Evolutionary conservation across 768 basidiomycete genomes (phyloP), one percentile per base, ranked within the genome.

Genomic region (Leccinum olivaceopallidum): DNA sequence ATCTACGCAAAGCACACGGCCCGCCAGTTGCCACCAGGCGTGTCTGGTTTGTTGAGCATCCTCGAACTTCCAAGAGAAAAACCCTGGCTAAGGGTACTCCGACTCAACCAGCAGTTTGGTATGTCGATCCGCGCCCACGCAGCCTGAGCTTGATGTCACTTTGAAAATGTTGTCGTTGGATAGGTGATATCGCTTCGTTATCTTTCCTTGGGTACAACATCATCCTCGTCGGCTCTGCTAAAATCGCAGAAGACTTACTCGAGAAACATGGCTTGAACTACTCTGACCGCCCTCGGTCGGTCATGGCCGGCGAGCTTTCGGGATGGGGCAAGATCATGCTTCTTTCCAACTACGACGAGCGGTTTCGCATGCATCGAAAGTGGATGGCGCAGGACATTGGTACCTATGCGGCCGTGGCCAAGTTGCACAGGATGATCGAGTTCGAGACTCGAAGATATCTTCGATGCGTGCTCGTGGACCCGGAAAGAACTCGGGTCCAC

Each of bases 231-330:
- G 81, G 80, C 55, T 77, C 81, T 13, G 73, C 76, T 4, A 66
- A 72, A 44, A 77, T 76, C 6, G 74, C 78, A 6, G 64, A 68
- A 18, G 82, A 83, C 26, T 69, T 83, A 6, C 73, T 84, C 4
- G 80, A 83, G 61, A 82, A 77, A 58, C 74, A 78, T 30, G 71
- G 78, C 18, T 60, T 63, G 30, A 79, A 76, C 16, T 84, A 80
- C 63, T 78, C 81, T 13, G 68, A 69, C 37, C 66, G 64, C 8
- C 68, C 67, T 20, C 63, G 58, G n/a, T 68, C 66, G 1, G 49
- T 65, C 4, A 67, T 67, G 66, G 20, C 48, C 12, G 67, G 66
- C 0, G 66, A 68, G 39, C 58, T 68, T 2, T 61, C 62, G 4
- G 67, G 66, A 5, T 67, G 67, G 66, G 64, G 58, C 6, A 65